Percentiles rank a stretch among this genome's conserved stretches.
Evolutionary conservation across 2,329 filamentous ascomycete species (phyloP).

Genomic region (Coleophoma crateriformis): DNA sequence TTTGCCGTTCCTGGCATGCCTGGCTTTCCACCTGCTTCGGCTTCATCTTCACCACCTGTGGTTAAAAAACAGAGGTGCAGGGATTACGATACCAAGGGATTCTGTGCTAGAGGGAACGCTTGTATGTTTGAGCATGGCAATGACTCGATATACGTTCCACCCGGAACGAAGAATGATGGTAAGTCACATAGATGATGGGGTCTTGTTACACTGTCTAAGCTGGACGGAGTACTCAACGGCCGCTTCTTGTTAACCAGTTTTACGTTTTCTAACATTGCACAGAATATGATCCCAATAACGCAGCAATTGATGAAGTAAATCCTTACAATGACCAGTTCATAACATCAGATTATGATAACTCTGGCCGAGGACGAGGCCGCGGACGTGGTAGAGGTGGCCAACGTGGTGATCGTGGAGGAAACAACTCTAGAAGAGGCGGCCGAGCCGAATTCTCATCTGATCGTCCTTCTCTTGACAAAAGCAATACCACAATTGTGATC

Average conservation of each 20-base stretch:
- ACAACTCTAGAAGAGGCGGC: conserved; percentile 18
- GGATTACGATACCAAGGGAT: conserved; percentile 70
- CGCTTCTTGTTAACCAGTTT: no score
- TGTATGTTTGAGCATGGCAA: conserved; percentile 67
- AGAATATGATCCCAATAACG: conserved; percentile 7
- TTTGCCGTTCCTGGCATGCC: conserved; percentile 39
- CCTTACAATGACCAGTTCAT: not conserved
- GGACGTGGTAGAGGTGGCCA: conserved; percentile 27
- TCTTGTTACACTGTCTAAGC: not conserved
- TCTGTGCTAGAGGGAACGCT: conserved; percentile 59
- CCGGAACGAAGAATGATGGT: conserved; percentile 23
- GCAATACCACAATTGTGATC: conserved; percentile 65
- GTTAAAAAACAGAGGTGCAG: conserved; percentile 43
- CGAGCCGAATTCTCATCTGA: conserved; percentile 57
- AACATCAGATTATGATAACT: not conserved
- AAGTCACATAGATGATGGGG: not conserved
- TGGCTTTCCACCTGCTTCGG: conserved; percentile 21
- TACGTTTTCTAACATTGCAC: not conserved
- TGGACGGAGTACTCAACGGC: not conserved
- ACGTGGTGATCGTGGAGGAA: conserved; percentile 20
- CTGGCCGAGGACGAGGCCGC: conserved; percentile 11
- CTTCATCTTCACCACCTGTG: conserved; percentile 4
- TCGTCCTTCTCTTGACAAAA: conserved; percentile 56
- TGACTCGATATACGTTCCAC: conserved; percentile 37
- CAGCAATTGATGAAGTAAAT: not conserved